Evolutionary conservation across 345 rosid species (phyloP), one percentile per base, ranked within the genome.

Genomic region (Tarenaya hassleriana): DNA sequence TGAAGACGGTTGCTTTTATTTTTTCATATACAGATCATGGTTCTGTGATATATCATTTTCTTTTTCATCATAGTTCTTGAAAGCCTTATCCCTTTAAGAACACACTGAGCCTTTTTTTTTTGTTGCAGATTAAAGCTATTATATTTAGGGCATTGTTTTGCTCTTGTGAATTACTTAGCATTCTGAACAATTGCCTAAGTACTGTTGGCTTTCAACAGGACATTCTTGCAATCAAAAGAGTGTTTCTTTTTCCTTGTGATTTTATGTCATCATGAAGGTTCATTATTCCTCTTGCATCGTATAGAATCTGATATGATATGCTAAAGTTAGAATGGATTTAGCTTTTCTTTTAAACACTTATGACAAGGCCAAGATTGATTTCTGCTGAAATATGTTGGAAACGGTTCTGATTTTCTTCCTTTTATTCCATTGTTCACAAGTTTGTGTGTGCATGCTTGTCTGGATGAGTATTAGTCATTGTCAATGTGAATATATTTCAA

Each of bases 21-120:
- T 24, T 24, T 2, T 24, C 17, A 64, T 51, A 10, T 39, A 34
- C 52, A 45, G 51, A 44, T 50, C 35, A 39, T 48, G 31, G 62
- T 27, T 32, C 50, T 14, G n/a, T 20, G 5, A 21, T 38, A 21
- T 46, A 37, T 31, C 9, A 46, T 18, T 32, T 29, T 41, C 2
- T 39, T 21, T 47, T 10, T 41, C 50, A 10, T 20, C 11, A 9
- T 42, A 20, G 46, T 20, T 20, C 8, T 47, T 48, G 8, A 13
- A 4, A 47, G 44, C 4, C n/a, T 20, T 42, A 11, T 34, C 45
- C 21, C 51, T 8, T 5, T 7, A 13, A 17, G 58, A 35, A 46
- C 52, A 56, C 41, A 48, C 29, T 1, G 1, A 10, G 8, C 10
- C 9, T 7, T 38, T n/a, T 10, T 63, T 1, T 41, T 40, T 33